Base-by-base conservation (phyloP, 2,329 filamentous ascomycete genomes). In the Fusarium gaditjirri region DNA sequence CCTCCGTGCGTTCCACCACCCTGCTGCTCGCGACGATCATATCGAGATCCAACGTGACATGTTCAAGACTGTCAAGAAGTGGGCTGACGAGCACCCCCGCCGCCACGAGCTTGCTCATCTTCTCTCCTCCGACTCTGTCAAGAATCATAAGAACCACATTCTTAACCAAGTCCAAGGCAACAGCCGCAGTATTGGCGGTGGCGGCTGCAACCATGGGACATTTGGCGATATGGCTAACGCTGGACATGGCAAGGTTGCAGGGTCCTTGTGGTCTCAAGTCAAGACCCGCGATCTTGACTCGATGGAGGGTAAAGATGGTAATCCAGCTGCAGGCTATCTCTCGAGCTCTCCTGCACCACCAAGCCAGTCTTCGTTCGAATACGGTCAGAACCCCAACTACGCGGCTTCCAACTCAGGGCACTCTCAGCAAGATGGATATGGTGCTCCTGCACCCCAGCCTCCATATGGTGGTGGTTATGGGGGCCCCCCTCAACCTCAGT, bases 1-100 rank as follows among this genome's bases (percentile, higher is more conserved):
- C 43, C 84, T 94, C 50, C 89, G 89, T 29, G 91, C 94, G 16
- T 97, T 98, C 84, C 96, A 99, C 80, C 96, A 99, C 79, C 96
- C 96, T 3, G 92, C 93, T 11, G 85, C 94, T 35, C 91, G 95
- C 29, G 89, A 96, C 75, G 90, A 93, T 60, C 85, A 86, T 61
- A 84, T 93, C 63, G 93, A 97, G 79, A 91, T 96, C 33, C 96
- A 98, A 73, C 88, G 89, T 47, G 91, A 91, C 57, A 99, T 99
- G 96, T 98, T 93, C 83, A 87, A 90, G 60, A 94, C 93, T 1
- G 94, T 99, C 5, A 89, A 93, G 76, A 87, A 88, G 65, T 99
- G 95, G 95, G 91, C 89, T 0, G 88, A 93, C 54, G 88, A 91
- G 73, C 87, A 91, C 63, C 86, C 90, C 6, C 90, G 92, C 69